These are phyloP conservation scores for Fusarium nurragi DNA, from an alignment of 2,329 filamentous ascomycete species.

Conservation along the genomic window DNA sequence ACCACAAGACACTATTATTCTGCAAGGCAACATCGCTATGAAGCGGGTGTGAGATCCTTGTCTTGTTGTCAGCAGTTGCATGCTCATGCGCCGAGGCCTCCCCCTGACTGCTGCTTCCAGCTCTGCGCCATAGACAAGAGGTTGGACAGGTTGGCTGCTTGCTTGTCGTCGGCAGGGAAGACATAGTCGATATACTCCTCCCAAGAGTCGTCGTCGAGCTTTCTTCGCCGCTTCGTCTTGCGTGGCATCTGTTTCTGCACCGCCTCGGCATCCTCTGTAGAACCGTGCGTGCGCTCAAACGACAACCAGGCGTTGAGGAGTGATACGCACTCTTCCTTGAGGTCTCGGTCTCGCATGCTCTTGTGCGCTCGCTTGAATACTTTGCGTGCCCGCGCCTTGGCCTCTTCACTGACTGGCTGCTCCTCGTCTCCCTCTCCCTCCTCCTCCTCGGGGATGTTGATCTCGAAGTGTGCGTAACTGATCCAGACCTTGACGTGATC, in stretches of 20 bases:
- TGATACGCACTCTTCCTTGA: slow-evolving; percentile 93
- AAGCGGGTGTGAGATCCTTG: not conserved
- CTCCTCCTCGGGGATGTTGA: slow-evolving; percentile 85
- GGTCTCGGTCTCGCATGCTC: slow-evolving; percentile 86
- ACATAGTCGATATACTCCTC: slow-evolving; percentile 97
- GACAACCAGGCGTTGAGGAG: slow-evolving; percentile 91
- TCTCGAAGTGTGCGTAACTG: slow-evolving; percentile 97
- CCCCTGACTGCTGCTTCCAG: slow-evolving; percentile 79
- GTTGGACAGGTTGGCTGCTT: slow-evolving; percentile 82
- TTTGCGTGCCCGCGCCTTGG: slow-evolving; percentile 81
- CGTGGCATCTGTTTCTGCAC: slow-evolving; percentile 95
- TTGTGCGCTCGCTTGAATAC: slow-evolving; percentile 88
- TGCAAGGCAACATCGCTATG: not conserved
- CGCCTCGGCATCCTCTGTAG: slow-evolving; percentile 76
- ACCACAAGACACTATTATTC: slow-evolving; percentile 2
- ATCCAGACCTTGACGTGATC: slow-evolving; percentile 99
- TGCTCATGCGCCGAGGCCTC: slow-evolving; percentile 44
- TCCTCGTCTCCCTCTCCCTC: slow-evolving; percentile 68
- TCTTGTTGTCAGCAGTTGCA: not conserved
- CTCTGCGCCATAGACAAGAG: slow-evolving; percentile 85
- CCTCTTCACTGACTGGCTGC: slow-evolving; percentile 79
- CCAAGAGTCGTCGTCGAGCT: slow-evolving; percentile 89
- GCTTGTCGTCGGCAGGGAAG: slow-evolving; percentile 94
- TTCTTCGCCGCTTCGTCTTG: slow-evolving; percentile 89
- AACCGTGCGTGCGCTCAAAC: slow-evolving; percentile 89